Evolutionary conservation across 768 basidiomycete species (phyloP), one percentile per base, ranked within the genome.

Genomic region (Lyophyllum semitale): DNA sequence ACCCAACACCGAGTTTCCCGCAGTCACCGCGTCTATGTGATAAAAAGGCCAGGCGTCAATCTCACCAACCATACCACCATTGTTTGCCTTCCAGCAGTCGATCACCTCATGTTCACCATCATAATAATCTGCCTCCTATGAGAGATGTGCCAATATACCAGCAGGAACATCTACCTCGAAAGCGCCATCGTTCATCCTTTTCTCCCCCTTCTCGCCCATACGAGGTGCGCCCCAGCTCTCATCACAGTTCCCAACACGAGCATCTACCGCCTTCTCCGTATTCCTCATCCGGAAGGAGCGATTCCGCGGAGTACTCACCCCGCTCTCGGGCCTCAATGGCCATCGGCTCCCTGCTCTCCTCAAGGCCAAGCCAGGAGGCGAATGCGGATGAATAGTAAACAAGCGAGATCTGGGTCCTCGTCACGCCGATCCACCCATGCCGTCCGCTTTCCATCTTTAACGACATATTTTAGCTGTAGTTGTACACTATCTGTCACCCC

Each of bases 321-420:
- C 81, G 85, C 45, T 84, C 88, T 51, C 77, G 85, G 53, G 83
- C 82, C 15, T 85, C 87, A 33, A 92, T 92, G 90, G 84, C 88
- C 41, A 91, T 93, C 61, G 89, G 87, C 25, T 88, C 88, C 1
- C 71, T 93, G 27, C 77, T 91, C 22, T 82, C 85, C 18, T 55
- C 74, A 63, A 62, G 81, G 49, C 66, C 77, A 51, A 71, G 68
- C 58, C 68, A 72, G 65, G 77, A 77, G 40, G 60, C 66, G 43
- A 72, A 70, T 49, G 70, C 69, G 25, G 74, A 76, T 49, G 67
- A 66, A 55, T 49, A 53, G 63, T 58, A 60, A 63, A 23, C 35
- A 53, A 48, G 41, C 51, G 38, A 48, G 49, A 37, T 44, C 40
- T 27, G 40, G 45, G 40, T 6, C 22, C 23, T 18, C 17, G 8